phyloP scores from a whole-genome alignment of 2,329 filamentous ascomycete genomes.

The Penicillium sp. region DNA sequence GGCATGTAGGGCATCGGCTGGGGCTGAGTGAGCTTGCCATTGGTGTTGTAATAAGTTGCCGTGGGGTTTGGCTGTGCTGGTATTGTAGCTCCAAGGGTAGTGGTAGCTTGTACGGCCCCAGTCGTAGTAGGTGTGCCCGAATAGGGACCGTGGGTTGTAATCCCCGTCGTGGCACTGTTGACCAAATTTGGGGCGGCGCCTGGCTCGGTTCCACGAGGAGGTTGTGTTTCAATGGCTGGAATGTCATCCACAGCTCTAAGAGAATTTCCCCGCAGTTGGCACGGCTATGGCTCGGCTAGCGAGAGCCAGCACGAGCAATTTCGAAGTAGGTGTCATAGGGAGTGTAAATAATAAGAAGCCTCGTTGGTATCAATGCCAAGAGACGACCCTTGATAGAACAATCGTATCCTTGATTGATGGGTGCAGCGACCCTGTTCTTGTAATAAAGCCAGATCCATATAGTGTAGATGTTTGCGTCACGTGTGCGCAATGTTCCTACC shows the following conservation, averaged over 20 bases:
- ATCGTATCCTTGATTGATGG: background rate
- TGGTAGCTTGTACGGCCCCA: background rate
- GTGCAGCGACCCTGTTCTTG: background rate
- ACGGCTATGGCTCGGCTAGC: background rate
- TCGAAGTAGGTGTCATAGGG: background rate
- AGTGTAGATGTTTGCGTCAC: background rate
- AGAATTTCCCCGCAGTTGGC: background rate
- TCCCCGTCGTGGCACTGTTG: background rate
- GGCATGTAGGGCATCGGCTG: background rate
- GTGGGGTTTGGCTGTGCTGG: background rate
- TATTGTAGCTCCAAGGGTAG: background rate
- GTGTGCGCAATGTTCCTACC: background rate
- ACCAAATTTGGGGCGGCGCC: background rate
- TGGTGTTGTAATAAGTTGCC: background rate
- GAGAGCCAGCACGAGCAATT: background rate
- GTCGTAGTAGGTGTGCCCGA: background rate
- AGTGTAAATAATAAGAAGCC: background rate
- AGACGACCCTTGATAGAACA: background rate
- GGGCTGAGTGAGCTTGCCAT: background rate
- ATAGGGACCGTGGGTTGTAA: background rate
- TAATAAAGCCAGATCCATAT: background rate
- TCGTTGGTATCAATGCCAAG: background rate
- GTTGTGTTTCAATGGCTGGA: background rate
- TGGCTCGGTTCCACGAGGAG: background rate
- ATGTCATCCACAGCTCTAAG: background rate